Base-by-base conservation (phyloP, 83 land plant genomes). In the Picea engelmannii region DNA sequence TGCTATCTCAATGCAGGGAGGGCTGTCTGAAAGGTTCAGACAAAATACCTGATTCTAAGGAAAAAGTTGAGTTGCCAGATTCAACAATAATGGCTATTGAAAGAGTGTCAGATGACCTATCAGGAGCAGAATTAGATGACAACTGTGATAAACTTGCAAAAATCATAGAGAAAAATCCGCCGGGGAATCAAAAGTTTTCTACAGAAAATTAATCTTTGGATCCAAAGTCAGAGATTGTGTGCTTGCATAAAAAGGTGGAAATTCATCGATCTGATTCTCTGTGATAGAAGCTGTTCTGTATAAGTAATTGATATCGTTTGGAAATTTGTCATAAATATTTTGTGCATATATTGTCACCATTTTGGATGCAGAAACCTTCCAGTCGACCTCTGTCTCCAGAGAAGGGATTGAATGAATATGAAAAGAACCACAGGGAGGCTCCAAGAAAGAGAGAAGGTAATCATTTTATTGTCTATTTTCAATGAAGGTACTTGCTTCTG, bases 401-500 rank as follows among this genome's bases (percentile, higher is more conserved):
- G 66, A 74, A 44, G 15, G 66, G 4, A 25, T 11, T 68, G 66
- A 27, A 15, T 38, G 67, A 23, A 70, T 31, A 83, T 68, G 61
- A 38, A 24, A 83, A 82, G 24, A 47, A 81, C 27, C 25, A 78
- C 8, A 35, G 10, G 27, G 80, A 79, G 38, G 59, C 84, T 52
- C 38, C 4, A 47, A 85, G 73, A 66, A 89, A 84, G 66, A 42
- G 85, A 78, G 81, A 88, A 89, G 92, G 94, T 92, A 21, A 75
- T 73, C 44, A 16, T 52, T 24, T 12, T 55, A 55, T 77, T 55
- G 1, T 24, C 6, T 58, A 76, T 76, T 9, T 52, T 49, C 18
- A 13, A 49, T 23, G n/a, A 47, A 55, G 13, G 11, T 52, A 49
- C 8, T 5, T 21, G 38, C 23, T 68, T 5, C 47, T 38, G 21